Conservation (phyloP, 331 rosid species). For the Cydonia oblonga region DNA sequence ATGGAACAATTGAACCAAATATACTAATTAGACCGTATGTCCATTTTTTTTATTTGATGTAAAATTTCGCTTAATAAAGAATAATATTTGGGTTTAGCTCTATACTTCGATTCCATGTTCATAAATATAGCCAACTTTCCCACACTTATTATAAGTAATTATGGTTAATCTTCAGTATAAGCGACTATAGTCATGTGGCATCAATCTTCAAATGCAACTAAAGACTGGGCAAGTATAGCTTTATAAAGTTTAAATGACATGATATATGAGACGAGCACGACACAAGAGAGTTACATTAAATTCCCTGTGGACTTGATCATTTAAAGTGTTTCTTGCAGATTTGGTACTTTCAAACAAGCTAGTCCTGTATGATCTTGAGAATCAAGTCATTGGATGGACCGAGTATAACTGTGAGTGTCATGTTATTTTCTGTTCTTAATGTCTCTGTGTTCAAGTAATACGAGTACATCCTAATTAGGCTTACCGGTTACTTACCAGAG, state of each 20-base stretch:
- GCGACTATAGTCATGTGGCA: background rate
- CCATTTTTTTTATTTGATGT: background rate
- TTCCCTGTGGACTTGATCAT: background rate
- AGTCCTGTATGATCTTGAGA: constrained; percentile 87
- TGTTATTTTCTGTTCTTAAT: constrained; percentile 1
- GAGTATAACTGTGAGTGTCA: constrained; percentile 82
- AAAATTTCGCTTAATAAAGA: background rate
- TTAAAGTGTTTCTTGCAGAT: constrained; percentile 48
- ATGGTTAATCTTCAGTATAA: background rate
- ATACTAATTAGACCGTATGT: background rate
- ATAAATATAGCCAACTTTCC: too few relatives aligned
- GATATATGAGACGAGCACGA: background rate
- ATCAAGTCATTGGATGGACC: constrained; percentile 85
- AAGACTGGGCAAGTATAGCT: background rate
- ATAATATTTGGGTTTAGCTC: background rate
- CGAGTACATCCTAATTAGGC: background rate
- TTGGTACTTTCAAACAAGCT: constrained; percentile 92
- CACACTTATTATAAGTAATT: background rate
- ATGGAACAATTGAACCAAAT: background rate
- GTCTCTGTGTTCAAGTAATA: background rate
- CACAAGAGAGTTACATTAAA: background rate
- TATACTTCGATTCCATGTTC: background rate
- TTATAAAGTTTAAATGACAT: background rate
- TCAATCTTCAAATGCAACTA: background rate
- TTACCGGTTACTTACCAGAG: background rate